A percentile compares a stretch with the other conserved stretches of the same genome.
Evolutionary conservation across 352 stramenopile genomes (phyloP).

Genomic region (Phytophthora rubi): DNA sequence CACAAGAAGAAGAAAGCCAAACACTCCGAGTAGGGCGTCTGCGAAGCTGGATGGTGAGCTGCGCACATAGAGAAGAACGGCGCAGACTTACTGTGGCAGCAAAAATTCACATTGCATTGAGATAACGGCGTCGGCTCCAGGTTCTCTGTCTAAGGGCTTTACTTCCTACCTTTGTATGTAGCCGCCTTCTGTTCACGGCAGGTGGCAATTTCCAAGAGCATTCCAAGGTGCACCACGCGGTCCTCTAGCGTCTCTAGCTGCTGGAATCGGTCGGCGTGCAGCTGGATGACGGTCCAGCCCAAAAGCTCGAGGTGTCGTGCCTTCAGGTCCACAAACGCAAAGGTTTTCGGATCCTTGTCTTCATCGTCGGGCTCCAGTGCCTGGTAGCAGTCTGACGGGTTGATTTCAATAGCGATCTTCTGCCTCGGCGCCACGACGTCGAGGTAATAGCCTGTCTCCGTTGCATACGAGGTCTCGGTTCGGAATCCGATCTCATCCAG

Average conservation of each 20-base stretch:
- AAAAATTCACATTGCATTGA: conserved; percentile 32
- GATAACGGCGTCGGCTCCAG: conserved; percentile 9
- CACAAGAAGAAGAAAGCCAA: conserved; percentile 49
- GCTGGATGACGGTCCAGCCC: conserved; percentile 75
- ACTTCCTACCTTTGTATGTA: conserved; percentile 17
- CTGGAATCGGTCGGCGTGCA: conserved; percentile 62
- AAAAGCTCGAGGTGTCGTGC: conserved; percentile 63
- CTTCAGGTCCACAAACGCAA: conserved; percentile 71
- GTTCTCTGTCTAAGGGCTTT: conserved; percentile 24
- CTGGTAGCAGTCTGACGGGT: conserved; percentile 59
- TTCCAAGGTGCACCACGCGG: conserved; percentile 65
- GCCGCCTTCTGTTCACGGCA: conserved; percentile 29
- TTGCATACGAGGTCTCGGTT: conserved; percentile 40
- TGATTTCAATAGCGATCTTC: conserved; percentile 75
- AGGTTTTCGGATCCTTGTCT: conserved; percentile 46
- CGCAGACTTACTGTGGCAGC: not conserved
- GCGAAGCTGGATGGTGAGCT: conserved; percentile 2
- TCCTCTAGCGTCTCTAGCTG: conserved; percentile 55
- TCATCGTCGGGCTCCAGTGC: conserved; percentile 42
- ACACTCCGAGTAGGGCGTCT: conserved; percentile 30
- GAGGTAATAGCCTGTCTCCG: conserved; percentile 57
- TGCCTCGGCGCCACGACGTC: conserved; percentile 59
- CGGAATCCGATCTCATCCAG: conserved; percentile 58
- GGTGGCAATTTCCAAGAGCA: conserved; percentile 73
- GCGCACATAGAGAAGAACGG: conserved; percentile 18